phyloP scores from a whole-genome alignment of 768 basidiomycete genomes.

The Coprinellus micaceus region DNA sequence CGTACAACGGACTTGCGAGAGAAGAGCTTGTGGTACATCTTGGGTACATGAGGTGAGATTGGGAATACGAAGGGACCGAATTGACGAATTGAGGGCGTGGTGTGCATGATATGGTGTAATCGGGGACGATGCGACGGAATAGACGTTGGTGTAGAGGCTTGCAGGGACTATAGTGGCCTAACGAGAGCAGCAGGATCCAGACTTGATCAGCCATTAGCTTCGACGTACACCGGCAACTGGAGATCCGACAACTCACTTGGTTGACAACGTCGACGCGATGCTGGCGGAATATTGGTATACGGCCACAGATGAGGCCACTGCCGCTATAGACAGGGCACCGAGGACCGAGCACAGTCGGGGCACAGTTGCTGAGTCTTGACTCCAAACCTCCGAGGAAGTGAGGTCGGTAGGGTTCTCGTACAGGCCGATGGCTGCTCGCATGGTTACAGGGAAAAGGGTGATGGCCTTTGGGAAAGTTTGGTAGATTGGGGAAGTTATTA shows the following conservation, averaged over 20 bases:
- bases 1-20: no score
- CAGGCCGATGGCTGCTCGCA: slow-evolving; percentile 35
- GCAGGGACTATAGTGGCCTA: neutral
- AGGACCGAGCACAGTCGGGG: slow-evolving; percentile 24
- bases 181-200: neutral
- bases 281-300: slow-evolving; percentile 28
- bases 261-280: slow-evolving; percentile 19
- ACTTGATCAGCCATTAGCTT: slow-evolving; percentile 1
- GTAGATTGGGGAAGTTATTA: no score
- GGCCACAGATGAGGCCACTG: slow-evolving; percentile 29
- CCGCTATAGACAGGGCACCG: slow-evolving; percentile 29
- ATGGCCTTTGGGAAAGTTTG: no score
- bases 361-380: slow-evolving; percentile 21
- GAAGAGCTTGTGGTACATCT: no score
- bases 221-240: neutral
- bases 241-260: slow-evolving; percentile 22
- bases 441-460: no score
- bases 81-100: neutral
- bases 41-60: no score
- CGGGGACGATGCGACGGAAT: no score
- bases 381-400: slow-evolving; percentile 38
- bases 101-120: neutral
- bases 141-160: no score
- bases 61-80: neutral
- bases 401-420: slow-evolving; percentile 40